Evolutionary conservation across 805 yeast genomes (phyloP), one percentile per base, ranked within the genome.

Genomic region (Kregervanrija pseudodelftensis): DNA sequence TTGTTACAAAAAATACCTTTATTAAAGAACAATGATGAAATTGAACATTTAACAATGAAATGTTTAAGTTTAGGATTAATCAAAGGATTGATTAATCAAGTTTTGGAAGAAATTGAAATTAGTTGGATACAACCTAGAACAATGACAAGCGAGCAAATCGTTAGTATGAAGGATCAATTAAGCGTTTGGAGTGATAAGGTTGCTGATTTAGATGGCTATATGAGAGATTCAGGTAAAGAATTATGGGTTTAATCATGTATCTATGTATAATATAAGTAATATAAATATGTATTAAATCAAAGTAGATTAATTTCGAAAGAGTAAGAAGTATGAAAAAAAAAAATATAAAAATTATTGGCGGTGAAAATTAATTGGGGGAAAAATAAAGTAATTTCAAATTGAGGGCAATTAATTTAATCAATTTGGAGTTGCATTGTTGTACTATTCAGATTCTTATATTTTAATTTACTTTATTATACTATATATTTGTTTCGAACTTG

Each of bases 121-220:
- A 80, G 85, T 28, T 93, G 99, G 99, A 82, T 91, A 49, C 98
- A 93, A 71, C 98, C 99, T 47, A 76, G 98, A 58, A 86, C 89
- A 44, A 82, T 93, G 74, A 87, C 87, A 58, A 72, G 71, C 50
- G 77, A 77, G 37, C 99, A 93, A 70, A 84, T 91, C 47, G 76
- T 72, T 46, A 73, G 73, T 37, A 87, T 93, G 85, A 79, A 80
- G 52, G 72, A 73, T 42, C 84, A 85, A 56, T 74, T 93, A 59
- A 71, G 72, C 28, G 73, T 71, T 42, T 93, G 99, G 99, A 82
- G 85, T 54, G 62, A 64, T 44, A 81, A 81, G 54, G 97, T 91
- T 22, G 72, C 73, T 34, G 70, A 71, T 32, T 72, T 93, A 53
- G 84, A 79, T 41, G 61, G 65, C 30, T 79, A 78, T 67, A 77